Evolutionary conservation across 192 early-diverging fungal genomes (phyloP).

Genomic region (Coemansia sp.): DNA sequence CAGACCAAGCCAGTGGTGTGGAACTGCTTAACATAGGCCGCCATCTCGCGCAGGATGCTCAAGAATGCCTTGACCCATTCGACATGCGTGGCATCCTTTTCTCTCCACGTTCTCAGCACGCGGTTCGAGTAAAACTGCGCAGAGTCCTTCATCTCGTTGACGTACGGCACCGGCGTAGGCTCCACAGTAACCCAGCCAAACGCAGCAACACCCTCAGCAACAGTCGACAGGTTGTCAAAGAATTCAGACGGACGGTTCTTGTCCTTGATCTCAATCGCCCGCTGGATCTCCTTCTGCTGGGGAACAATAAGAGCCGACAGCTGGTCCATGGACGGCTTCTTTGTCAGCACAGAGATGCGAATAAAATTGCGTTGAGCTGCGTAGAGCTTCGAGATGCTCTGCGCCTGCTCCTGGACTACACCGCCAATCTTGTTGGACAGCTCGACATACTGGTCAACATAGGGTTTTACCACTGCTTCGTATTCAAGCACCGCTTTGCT

Average conservation of each 20-base stretch:
- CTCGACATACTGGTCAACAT: conserved; percentile 42
- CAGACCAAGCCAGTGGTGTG: conserved; percentile 89
- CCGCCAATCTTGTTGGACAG: conserved; percentile 59
- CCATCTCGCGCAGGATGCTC: conserved; percentile 71
- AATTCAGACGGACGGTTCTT: conserved; percentile 73
- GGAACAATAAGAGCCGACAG: conserved; percentile 69
- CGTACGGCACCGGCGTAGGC: conserved; percentile 82
- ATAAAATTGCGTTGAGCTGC: conserved; percentile 77
- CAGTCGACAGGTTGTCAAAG: conserved; percentile 80
- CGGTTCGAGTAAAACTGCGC: conserved; percentile 92
- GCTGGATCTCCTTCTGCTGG: conserved; percentile 67
- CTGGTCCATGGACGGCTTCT: conserved; percentile 73
- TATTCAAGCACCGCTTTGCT: conserved; percentile 56
- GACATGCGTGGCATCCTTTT: conserved; percentile 83
- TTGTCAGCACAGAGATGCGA: conserved; percentile 66
- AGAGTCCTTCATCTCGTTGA: conserved; percentile 87
- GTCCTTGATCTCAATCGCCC: conserved; percentile 71
- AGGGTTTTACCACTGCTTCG: conserved; percentile 53
- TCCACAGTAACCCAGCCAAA: conserved; percentile 93
- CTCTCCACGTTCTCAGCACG: conserved; percentile 86
- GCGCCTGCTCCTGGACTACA: conserved; percentile 66
- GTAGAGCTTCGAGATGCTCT: conserved; percentile 61
- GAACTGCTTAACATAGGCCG: conserved; percentile 84
- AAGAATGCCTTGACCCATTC: conserved; percentile 83
- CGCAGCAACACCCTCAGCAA: conserved; percentile 87